A percentile compares a stretch with the other conserved stretches of the same genome.
Conservation (phyloP, 129 eudicot species). For the Flaveria sonorensis region DNA sequence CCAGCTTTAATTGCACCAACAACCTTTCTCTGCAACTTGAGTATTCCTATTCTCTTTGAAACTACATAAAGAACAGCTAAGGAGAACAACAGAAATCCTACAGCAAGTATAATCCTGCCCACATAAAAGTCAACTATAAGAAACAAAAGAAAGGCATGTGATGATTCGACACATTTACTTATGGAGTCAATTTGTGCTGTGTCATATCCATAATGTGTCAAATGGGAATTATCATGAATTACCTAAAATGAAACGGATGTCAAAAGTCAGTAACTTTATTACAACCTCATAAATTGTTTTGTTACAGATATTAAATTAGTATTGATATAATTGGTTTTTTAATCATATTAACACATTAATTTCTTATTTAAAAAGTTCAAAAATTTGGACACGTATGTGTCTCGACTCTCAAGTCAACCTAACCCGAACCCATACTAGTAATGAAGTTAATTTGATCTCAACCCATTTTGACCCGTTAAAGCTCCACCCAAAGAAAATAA, state of each 20-base stretch:
- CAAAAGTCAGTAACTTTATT: not conserved
- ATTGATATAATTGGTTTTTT: no score
- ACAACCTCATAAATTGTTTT: not conserved
- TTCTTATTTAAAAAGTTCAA: not conserved
- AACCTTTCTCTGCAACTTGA: slow-evolving; percentile 70
- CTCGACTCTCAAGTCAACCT: not conserved
- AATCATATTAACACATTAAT: not conserved
- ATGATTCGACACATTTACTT: slow-evolving; percentile 1
- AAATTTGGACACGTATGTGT: not conserved
- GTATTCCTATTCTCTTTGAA: slow-evolving; percentile 78
- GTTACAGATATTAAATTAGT: no score
- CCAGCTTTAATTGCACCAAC: slow-evolving; percentile 68
- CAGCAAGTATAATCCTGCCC: slow-evolving; percentile 63
- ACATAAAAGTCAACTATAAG: slow-evolving; percentile 10
- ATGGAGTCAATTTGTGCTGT: not conserved
- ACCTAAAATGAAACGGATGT: not conserved
- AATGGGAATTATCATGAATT: not conserved
- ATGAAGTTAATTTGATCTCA: not conserved
- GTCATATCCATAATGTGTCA: not conserved
- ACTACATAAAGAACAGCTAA: slow-evolving; percentile 81
- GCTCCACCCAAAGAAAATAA: not conserved
- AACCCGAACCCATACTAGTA: not conserved
- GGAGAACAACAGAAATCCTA: slow-evolving; percentile 66
- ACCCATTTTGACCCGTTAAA: slow-evolving; percentile 10
- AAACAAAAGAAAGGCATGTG: slow-evolving; percentile 3